A percentile compares a stretch with the other conserved stretches of the same genome.
Conservation (phyloP, 139 green algal species). For the Pleodorina starrii region DNA sequence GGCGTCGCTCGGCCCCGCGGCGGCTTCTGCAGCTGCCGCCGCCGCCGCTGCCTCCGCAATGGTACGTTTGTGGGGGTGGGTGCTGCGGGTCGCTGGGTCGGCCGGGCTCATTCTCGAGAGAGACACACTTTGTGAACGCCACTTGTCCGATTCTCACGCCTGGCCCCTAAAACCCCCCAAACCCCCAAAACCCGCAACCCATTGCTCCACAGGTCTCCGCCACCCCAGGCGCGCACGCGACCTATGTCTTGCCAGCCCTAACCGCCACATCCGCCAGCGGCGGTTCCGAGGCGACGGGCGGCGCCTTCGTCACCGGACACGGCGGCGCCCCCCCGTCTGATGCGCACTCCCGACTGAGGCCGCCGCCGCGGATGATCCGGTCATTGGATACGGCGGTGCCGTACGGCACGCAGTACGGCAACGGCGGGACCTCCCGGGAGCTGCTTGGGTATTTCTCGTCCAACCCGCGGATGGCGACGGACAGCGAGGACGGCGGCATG, state of each 20-base stretch:
- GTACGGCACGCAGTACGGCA: not conserved
- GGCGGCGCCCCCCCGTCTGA: not conserved
- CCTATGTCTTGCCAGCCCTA: not conserved
- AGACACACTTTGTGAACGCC: no score
- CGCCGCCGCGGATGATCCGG: not conserved
- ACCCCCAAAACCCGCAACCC: no score
- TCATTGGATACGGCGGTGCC: not conserved
- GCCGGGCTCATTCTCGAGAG: no score
- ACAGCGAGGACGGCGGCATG: not conserved
- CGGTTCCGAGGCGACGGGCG: not conserved
- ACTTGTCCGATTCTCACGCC: no score
- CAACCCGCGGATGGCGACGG: no score
- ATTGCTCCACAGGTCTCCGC: not conserved
- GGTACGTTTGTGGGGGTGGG: not conserved
- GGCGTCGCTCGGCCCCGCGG: not conserved
- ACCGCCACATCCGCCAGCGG: no score
- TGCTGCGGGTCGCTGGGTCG: no score
- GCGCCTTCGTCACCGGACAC: not conserved
- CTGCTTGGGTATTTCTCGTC: slow-evolving; percentile 32
- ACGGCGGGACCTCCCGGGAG: slow-evolving; percentile 2
- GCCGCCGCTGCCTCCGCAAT: not conserved
- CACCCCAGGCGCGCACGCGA: not conserved
- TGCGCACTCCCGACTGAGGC: not conserved
- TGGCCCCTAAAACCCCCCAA: no score
- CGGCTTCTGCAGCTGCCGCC: not conserved